These are phyloP conservation scores for Daldinia caldariorum DNA, from an alignment of 495 filamentous ascomycete genomes.

Conservation along the genomic window DNA sequence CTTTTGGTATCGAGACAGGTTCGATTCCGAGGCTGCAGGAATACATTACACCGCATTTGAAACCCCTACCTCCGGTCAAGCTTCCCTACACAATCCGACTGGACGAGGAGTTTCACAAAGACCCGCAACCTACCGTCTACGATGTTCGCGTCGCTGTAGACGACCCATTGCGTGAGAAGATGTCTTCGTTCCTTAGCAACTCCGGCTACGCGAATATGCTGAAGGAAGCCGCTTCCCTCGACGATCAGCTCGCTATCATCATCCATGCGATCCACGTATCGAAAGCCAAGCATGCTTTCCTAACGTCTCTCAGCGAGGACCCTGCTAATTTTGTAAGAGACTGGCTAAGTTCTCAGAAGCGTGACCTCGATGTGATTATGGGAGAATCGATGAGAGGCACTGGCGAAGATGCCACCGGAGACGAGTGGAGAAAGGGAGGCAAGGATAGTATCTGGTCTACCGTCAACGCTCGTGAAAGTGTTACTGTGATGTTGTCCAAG, in stretches of 20 bases:
- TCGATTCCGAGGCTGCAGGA: constrained; percentile 91
- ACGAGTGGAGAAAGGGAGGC: constrained; percentile 66
- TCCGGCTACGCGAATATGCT: constrained; percentile 69
- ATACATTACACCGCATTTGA: constrained; percentile 76
- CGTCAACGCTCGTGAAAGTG: constrained; percentile 64
- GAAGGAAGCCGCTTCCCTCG: constrained; percentile 73
- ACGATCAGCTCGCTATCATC: constrained; percentile 84
- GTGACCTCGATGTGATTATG: constrained; percentile 88
- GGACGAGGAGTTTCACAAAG: constrained; percentile 81
- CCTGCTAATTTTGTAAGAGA: constrained; percentile 81
- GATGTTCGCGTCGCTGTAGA: constrained; percentile 87
- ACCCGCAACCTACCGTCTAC: constrained; percentile 77
- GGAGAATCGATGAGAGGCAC: constrained; percentile 79
- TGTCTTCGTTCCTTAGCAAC: constrained; percentile 67
- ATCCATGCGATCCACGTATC: constrained; percentile 79
- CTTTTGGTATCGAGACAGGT: constrained; percentile 80
- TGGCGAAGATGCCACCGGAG: constrained; percentile 65
- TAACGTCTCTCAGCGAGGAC: constrained; percentile 76
- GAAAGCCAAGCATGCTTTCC: constrained; percentile 87
- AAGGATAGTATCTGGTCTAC: constrained; percentile 62
- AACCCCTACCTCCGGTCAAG: constrained; percentile 80
- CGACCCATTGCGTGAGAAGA: constrained; percentile 77
- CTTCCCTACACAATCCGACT: constrained; percentile 94
- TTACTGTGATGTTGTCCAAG: constrained; percentile 62
- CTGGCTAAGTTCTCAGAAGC: constrained; percentile 87